phyloP scores from a whole-genome alignment of 768 basidiomycete species.

The Phlebiopsis flavidoalba region DNA sequence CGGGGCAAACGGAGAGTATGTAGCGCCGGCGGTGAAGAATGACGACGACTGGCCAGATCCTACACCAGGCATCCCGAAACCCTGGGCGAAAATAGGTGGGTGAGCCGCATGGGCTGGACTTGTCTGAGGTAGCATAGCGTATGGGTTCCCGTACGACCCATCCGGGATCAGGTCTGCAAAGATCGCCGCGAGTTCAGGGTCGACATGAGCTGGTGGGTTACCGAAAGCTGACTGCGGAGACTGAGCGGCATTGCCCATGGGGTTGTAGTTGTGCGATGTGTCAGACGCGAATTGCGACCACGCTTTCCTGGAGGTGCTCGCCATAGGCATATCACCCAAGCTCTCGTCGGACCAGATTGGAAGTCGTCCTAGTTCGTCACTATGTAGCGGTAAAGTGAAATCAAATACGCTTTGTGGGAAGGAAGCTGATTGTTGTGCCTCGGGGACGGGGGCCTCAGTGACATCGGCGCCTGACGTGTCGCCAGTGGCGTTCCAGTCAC shows the following conservation, averaged over 20 bases:
- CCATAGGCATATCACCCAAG: not conserved
- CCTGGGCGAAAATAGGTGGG: too few relatives aligned
- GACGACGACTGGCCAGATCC: too few relatives aligned
- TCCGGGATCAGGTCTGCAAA: not conserved
- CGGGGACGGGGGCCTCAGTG: too few relatives aligned
- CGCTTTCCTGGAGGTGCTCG: not conserved
- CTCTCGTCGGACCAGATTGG: not conserved
- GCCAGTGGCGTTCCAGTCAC: not conserved
- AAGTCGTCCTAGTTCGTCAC: conserved; percentile 5
- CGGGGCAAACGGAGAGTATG: too few relatives aligned
- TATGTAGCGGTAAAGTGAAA: conserved; percentile 3
- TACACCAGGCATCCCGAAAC: too few relatives aligned
- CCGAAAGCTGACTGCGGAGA: not conserved
- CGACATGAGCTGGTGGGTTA: not conserved
- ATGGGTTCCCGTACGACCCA: not conserved
- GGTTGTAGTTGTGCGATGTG: not conserved
- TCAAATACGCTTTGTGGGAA: not conserved
- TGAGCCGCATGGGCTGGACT: too few relatives aligned
- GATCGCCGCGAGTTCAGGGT: not conserved
- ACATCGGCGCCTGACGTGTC: not conserved
- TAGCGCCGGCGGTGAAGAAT: too few relatives aligned
- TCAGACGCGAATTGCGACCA: not conserved
- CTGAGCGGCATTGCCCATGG: not conserved
- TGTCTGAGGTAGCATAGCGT: not conserved
- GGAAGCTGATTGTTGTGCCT: not conserved